Evolutionary conservation across 257 asterid genomes (phyloP).

Genomic region (Capsicum baccatum): DNA sequence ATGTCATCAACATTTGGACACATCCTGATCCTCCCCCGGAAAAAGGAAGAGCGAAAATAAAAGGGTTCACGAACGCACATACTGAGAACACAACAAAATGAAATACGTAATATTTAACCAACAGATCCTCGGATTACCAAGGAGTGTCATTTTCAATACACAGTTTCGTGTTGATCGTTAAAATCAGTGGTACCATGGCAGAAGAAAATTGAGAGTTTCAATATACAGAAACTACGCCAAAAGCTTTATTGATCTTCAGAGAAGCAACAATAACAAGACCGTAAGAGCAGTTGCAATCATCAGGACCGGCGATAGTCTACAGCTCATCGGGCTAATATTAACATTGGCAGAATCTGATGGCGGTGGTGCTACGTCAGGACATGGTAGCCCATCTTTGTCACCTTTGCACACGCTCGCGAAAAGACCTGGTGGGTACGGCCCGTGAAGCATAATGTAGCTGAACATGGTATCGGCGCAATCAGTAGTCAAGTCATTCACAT

Average conservation of each 20-base stretch:
- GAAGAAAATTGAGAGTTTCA: neutral
- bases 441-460: slow-evolving; percentile 76
- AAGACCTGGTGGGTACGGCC: slow-evolving; percentile 78
- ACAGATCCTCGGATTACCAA: neutral
- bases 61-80: neutral
- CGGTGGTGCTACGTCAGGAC: slow-evolving; percentile 47
- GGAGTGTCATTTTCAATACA: neutral
- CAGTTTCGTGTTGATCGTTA: neutral
- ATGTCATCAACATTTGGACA: neutral
- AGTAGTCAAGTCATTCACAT: slow-evolving; percentile 54
- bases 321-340: slow-evolving; percentile 32
- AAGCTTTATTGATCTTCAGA: slow-evolving; percentile 34
- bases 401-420: slow-evolving; percentile 66
- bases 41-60: neutral
- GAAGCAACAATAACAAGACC: slow-evolving; percentile 36
- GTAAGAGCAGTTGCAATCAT: slow-evolving; percentile 42
- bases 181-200: neutral
- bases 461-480: slow-evolving; percentile 83
- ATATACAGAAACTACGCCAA: neutral
- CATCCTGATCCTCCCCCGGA: neutral
- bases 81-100: neutral
- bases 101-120: neutral
- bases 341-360: slow-evolving; percentile 37
- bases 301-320: slow-evolving; percentile 38
- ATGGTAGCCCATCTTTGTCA: slow-evolving; percentile 53